A percentile compares a stretch with the other conserved stretches of the same genome.
These are phyloP conservation scores for Hypsizygus marmoreus DNA, from an alignment of 768 basidiomycete genomes.

Conservation along the genomic window DNA sequence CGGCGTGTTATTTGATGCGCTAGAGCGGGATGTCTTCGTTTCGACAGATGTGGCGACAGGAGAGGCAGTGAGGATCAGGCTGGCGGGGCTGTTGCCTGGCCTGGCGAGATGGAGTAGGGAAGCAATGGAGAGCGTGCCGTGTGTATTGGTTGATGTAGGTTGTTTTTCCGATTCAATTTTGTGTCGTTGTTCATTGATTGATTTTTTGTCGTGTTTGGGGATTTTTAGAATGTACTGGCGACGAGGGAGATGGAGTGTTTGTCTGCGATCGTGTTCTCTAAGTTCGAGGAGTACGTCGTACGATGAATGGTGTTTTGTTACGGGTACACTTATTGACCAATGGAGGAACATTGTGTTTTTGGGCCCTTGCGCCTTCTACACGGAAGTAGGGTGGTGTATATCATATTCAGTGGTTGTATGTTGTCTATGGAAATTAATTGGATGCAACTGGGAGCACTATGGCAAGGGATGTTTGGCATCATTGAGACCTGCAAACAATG, in stretches of 20 bases:
- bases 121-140: slow-evolving; percentile 69
- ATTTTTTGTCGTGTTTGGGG: neutral
- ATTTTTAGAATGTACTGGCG: slow-evolving; percentile 56
- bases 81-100: slow-evolving; percentile 82
- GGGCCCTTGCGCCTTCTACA: too few relatives aligned
- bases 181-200: neutral
- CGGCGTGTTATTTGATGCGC: slow-evolving; percentile 58
- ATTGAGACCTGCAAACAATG: too few relatives aligned
- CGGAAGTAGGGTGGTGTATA: too few relatives aligned
- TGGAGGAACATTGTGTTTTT: too few relatives aligned
- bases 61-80: slow-evolving; percentile 55
- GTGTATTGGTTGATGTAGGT: slow-evolving; percentile 83
- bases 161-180: slow-evolving; percentile 1
- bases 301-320: too few relatives aligned
- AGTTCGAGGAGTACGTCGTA: slow-evolving; percentile 67
- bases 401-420: too few relatives aligned
- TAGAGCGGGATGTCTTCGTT: slow-evolving; percentile 69
- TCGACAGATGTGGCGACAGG: slow-evolving; percentile 18
- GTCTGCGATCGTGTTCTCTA: slow-evolving; percentile 72
- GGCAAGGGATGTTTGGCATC: too few relatives aligned
- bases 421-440: too few relatives aligned
- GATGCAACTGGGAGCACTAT: too few relatives aligned
- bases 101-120: slow-evolving; percentile 77
- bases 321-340: too few relatives aligned
- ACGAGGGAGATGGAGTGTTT: slow-evolving; percentile 66